Evolutionary conservation across 2,329 filamentous ascomycete species (phyloP).

Genomic region (Geosmithia morbida): DNA sequence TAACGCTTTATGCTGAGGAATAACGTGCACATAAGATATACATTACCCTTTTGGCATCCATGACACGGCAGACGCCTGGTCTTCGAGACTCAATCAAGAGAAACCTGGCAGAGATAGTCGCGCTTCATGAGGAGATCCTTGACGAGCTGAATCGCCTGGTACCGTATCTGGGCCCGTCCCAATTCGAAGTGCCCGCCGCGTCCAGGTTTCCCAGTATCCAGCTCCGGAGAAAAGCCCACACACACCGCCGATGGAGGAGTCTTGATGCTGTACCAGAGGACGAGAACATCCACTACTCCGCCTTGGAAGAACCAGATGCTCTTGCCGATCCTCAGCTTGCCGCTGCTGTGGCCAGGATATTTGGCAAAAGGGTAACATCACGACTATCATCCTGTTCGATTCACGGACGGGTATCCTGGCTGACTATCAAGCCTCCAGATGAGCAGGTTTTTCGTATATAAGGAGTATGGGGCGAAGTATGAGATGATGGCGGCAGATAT

Average conservation of each 20-base stretch:
- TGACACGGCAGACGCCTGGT: constrained; percentile 48
- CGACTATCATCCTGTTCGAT: neutral
- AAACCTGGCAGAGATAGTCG: constrained; percentile 66
- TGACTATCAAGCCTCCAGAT: constrained; percentile 35
- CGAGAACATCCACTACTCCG: constrained; percentile 20
- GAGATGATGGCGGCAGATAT: constrained; percentile 73
- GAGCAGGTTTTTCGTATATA: constrained; percentile 70
- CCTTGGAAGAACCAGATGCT: constrained; percentile 34
- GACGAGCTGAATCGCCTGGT: constrained; percentile 57
- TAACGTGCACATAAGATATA: constrained; percentile 42
- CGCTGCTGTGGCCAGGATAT: constrained; percentile 46
- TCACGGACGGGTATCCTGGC: neutral
- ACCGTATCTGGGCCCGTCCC: constrained; percentile 51
- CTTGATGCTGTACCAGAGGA: constrained; percentile 30
- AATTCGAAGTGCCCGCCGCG: constrained; percentile 12
- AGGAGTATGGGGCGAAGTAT: constrained; percentile 84
- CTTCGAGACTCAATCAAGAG: constrained; percentile 61
- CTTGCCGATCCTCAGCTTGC: constrained; percentile 43
- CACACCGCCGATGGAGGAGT: constrained; percentile 32
- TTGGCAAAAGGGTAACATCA: constrained; percentile 37
- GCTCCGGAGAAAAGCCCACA: constrained; percentile 4
- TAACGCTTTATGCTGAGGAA: neutral
- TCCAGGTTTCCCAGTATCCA: constrained; percentile 5
- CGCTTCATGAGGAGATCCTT: constrained; percentile 72
- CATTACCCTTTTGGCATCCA: constrained; percentile 58